Evolutionary conservation across 2,329 filamentous ascomycete genomes (phyloP), one percentile per base, ranked within the genome.

Genomic region (Calonectria honghensis): DNA sequence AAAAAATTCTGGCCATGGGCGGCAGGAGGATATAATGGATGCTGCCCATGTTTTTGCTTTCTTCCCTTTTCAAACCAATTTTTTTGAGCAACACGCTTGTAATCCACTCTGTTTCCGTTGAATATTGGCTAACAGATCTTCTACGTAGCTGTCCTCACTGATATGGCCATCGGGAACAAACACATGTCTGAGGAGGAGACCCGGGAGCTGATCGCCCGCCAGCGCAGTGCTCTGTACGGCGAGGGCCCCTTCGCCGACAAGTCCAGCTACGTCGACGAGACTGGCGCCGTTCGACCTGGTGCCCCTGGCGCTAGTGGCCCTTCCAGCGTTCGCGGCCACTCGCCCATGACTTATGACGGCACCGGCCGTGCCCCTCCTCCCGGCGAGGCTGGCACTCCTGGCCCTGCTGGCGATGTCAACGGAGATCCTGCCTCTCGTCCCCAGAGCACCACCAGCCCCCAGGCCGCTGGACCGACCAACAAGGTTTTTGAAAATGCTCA

Each of bases 131-230:
- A 85, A 86, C 84, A 77, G 74, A 78, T 81, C 78, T 82, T 85
- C 80, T 83, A 81, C 83, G 83, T 88, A 91, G 90, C 89, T 84
- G 87, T 87, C 78, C 84, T 90, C 79, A 80, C 87, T 83, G 90
- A 91, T 69, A 80, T 88, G 68, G 73, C 82, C 75, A 81, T 84
- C 54, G 81, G 78, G 65, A 76, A 75, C 89, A 98, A 98, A 89
- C 93, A 89, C 83, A 94, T 98, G 94, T 97, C 94, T 84, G 97
- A 98, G 88, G 96, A 98, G 82, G 96, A 98, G 83, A 96, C 96
- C 81, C 95, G 96, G 81, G 96, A 98, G 81, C 90, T 98, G 85
- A 98, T 98, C 86, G 95, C 96, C 80, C 96, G 96, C 83, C 97
- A 98, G 88, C 96, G 97, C 86, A 96, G 94, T 86, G 96, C 96